Conservation (phyloP, 2,329 filamentous ascomycete genomes). For the Nannizziopsis arthrosporioides region DNA sequence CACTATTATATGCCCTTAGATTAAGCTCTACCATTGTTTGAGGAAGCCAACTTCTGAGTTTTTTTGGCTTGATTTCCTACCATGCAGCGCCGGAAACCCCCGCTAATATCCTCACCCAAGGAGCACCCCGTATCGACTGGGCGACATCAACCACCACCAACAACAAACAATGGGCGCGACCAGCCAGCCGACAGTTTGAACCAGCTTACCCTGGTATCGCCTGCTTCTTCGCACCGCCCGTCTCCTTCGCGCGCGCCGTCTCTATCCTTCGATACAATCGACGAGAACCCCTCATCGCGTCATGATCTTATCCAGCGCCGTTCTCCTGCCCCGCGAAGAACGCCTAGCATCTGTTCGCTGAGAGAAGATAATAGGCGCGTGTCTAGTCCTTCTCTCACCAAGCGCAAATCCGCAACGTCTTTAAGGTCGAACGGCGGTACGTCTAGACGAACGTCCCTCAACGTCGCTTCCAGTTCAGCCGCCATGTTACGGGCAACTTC, state of each 20-base stretch:
- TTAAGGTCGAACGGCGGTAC: slow-evolving; percentile 25
- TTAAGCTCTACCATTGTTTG: neutral
- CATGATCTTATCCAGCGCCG: slow-evolving; percentile 9
- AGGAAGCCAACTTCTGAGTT: neutral
- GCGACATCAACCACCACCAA: slow-evolving; percentile 2
- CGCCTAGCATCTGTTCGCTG: slow-evolving; percentile 27
- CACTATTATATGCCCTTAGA: no score
- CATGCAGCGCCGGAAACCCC: slow-evolving; percentile 2
- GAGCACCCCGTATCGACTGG: slow-evolving; percentile 6
- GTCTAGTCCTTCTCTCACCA: slow-evolving; percentile 28
- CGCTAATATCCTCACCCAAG: neutral
- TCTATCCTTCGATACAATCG: slow-evolving; percentile 1
- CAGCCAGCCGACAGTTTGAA: slow-evolving; percentile 5
- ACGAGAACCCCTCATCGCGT: neutral
- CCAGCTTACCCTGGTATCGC: slow-evolving; percentile 9
- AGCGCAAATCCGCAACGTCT: slow-evolving; percentile 29
- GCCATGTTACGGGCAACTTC: slow-evolving; percentile 23
- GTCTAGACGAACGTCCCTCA: slow-evolving; percentile 28
- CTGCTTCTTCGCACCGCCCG: neutral
- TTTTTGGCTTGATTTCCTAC: neutral
- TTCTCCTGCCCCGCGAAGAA: slow-evolving; percentile 21
- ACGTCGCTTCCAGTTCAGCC: slow-evolving; percentile 18
- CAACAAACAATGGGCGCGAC: slow-evolving; percentile 10
- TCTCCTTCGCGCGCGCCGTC: slow-evolving; percentile 6
- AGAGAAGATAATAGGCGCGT: slow-evolving; percentile 26